Evolutionary conservation across 2,329 filamentous ascomycete genomes (phyloP).

Genomic region (Bertia moriformis): DNA sequence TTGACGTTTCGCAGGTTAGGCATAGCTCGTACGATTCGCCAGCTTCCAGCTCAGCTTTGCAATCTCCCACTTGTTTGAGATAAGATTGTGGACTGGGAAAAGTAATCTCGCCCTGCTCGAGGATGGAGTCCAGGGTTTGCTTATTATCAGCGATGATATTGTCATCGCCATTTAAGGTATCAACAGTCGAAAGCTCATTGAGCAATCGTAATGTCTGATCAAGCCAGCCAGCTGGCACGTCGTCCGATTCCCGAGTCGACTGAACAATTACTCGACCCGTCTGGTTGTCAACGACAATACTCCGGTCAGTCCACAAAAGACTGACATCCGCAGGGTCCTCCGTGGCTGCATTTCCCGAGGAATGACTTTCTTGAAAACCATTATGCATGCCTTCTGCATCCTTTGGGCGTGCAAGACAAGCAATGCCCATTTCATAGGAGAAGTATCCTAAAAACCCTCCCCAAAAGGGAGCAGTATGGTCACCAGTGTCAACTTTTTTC

Average conservation of each 20-base stretch:
- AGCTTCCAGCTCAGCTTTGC: neutral
- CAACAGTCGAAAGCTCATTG: neutral
- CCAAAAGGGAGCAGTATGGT: neutral
- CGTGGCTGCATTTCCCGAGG: neutral
- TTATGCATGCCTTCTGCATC: neutral
- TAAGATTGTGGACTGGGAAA: neutral
- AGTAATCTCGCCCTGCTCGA: neutral
- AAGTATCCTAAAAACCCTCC: constrained; percentile 1
- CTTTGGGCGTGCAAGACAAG: neutral
- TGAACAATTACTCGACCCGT: neutral
- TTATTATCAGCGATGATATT: neutral
- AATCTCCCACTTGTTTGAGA: neutral
- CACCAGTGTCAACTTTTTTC: neutral
- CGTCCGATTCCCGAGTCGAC: neutral
- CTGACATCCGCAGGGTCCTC: neutral
- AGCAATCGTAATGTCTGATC: neutral
- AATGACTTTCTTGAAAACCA: too few species aligned
- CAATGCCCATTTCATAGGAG: neutral
- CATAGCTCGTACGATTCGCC: constrained; percentile 1
- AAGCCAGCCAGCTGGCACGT: neutral
- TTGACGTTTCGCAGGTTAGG: neutral
- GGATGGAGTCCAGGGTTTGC: neutral
- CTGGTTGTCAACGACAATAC: neutral
- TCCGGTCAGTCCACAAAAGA: neutral
- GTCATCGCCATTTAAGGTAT: neutral